Base-by-base conservation (phyloP, 805 yeast genomes). In the Candida insectalens region DNA sequence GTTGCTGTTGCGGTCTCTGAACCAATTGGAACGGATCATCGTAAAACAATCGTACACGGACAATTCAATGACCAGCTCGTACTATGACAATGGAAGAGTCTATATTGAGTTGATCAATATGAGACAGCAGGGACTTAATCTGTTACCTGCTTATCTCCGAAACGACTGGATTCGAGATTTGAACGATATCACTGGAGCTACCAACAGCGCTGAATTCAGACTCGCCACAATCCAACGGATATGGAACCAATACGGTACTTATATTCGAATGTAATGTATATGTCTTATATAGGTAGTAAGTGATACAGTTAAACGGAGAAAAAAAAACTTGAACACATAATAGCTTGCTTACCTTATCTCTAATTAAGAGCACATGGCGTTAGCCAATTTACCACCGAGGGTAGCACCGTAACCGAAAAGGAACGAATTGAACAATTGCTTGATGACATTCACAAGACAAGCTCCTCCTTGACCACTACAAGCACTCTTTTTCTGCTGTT, bases 391-490 rank as follows among this genome's bases (percentile, higher is more conserved):
- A 29, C 83, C 69, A 50, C 97, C 97, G 35, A 88, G 65, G 2
- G 95, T 79, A 26, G 96, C 95, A 65, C 97, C 97, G 7, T 95
- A 96, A 58, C 96, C 96, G 44, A 85, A 89, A 32, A 88, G 74
- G 23, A 94, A 88, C n/a, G 96, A 94, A 45, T 85, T 76, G 39
- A 95, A 95, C 38, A 88, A 61, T 57, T 83, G 80, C 42, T 82
- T 68, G 18, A 94, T 94, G 45, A 83, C 73, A 49, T 69, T 77
- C 28, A 29, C 19, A 15, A 12, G 12, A 12, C 23, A 27, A 12
- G 18, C 29, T 25, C 25, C 17, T 22, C 14, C 19, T 13, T 10
- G 25, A 32, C 7, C 5, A 30, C 19, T 6, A 33, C 36, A 9
- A 18, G 34, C 15, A 27, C 35, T 21, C 28, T 25, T 16, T 23